Base-by-base conservation (phyloP, 148 eudicot species). In the Nepenthes mirabilis region DNA sequence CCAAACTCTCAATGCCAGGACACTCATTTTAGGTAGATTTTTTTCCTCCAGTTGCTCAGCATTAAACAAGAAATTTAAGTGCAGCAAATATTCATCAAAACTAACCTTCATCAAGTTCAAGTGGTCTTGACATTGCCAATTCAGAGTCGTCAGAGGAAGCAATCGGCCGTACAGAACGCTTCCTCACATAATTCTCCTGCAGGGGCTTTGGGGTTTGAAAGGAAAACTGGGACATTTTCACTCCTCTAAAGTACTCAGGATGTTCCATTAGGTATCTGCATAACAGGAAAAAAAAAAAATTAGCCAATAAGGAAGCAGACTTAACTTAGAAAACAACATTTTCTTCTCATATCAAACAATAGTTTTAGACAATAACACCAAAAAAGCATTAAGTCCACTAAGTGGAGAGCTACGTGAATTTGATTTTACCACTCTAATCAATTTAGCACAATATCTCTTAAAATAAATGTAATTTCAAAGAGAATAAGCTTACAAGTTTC, bases 151-250 rank as follows among this genome's bases (percentile, higher is more conserved):
- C 73, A 58, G 4, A n/a, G 14, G 74, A 54, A 66, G 74, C 34
- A 34, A 74, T 57, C 33, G 66, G 23, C 60, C 80, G 86, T 64
- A 80, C 62, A 57, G 91, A 60, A 34, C 95, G 90, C 70, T 93
- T 93, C 62, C 86, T 77, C 52, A 89, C 95, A 73, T 93, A 93
- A 67, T 86, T 79, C 45, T 89, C 87, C 64, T 84, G 87, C 82
- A 93, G 72, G 63, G 97, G 99, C 69, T 74, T 86, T 49, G 99
- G 99, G 56, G 65, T 79, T 72, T 81, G 96, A 69, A 89, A 93
- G 37, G 99, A 93, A 79, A 93, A 93, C 66, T 77, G 84, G 45
- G 95, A 77, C 71, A 78, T 14, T 43, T 61, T 72, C 48, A 80
- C 84, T 45, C 97, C 98, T 37, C 65, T 71, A 52, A 67, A 55